A percentile compares a stretch with the other conserved stretches of the same genome.
Evolutionary conservation across 805 yeast species (phyloP).

Genomic region (Cyberlindnera suaveolens): DNA sequence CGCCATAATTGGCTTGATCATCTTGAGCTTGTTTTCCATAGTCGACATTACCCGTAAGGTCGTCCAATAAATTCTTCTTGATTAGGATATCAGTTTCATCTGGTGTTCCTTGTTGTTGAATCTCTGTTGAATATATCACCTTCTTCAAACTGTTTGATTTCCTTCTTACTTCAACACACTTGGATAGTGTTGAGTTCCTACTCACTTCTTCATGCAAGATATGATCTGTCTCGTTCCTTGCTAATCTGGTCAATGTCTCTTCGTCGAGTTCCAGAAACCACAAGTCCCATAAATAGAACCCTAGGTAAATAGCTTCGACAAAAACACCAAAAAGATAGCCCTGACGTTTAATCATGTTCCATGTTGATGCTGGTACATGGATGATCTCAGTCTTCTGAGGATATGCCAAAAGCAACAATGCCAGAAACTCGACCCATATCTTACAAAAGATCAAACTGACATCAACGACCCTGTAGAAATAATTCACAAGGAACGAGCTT

Average conservation of each 20-base stretch:
- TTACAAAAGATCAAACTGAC: constrained; percentile 26
- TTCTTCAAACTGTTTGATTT: constrained; percentile 20
- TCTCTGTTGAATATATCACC: constrained; percentile 14
- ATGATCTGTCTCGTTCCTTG: constrained; percentile 9
- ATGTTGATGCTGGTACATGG: constrained; percentile 18
- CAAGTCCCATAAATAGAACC: constrained; percentile 31
- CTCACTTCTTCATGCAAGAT: constrained; percentile 19
- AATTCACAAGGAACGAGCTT: constrained; percentile 28
- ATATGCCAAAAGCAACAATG: constrained; percentile 31
- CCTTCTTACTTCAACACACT: constrained; percentile 31
- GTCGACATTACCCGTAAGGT: not conserved
- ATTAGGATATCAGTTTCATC: not conserved
- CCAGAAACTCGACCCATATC: constrained; percentile 30
- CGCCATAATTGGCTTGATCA: constrained; percentile 1
- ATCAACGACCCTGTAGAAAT: constrained; percentile 22
- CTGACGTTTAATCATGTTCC: constrained; percentile 37
- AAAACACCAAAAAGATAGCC: constrained; percentile 31
- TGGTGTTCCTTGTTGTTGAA: constrained; percentile 1
- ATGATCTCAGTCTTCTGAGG: constrained; percentile 31
- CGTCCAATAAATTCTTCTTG: not conserved
- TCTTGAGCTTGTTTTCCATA: not conserved
- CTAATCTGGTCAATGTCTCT: constrained; percentile 4
- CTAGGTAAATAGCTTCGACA: constrained; percentile 15
- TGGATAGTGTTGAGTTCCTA: constrained; percentile 28
- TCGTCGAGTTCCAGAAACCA: constrained; percentile 16